These are phyloP conservation scores for Xerocomus minutiporus DNA, from an alignment of 1,284 basidiomycete species.

Conservation along the genomic window DNA sequence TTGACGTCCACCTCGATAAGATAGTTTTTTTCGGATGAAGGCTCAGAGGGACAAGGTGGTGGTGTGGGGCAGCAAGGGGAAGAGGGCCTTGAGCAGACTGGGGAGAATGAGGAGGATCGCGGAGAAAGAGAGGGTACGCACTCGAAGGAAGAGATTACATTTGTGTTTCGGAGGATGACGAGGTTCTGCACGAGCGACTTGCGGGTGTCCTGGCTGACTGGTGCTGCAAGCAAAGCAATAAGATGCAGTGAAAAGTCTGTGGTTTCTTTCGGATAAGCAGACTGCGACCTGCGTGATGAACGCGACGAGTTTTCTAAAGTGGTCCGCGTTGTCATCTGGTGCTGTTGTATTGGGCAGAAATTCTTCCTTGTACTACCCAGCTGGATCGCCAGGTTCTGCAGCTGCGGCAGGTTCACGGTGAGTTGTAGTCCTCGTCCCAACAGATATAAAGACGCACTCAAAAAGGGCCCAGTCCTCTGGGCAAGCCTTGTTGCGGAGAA, in stretches of 20 bases:
- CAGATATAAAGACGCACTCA: slow-evolving; percentile 22
- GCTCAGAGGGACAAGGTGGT: slow-evolving; percentile 80
- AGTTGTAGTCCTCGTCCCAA: slow-evolving; percentile 61
- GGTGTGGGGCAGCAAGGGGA: slow-evolving; percentile 92
- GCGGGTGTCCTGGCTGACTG: slow-evolving; percentile 72
- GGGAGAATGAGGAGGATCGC: neutral
- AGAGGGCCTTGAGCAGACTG: slow-evolving; percentile 86
- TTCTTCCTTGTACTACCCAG: slow-evolving; percentile 84
- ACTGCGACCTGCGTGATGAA: slow-evolving; percentile 85
- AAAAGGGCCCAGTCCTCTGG: slow-evolving; percentile 24
- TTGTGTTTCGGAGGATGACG: slow-evolving; percentile 90
- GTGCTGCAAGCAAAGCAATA: slow-evolving; percentile 69
- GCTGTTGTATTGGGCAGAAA: slow-evolving; percentile 92
- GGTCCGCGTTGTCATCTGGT: slow-evolving; percentile 76
- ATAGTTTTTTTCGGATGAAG: slow-evolving; percentile 87
- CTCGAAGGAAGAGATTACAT: slow-evolving; percentile 90
- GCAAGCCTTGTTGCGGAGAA: slow-evolving; percentile 9
- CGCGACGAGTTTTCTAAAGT: slow-evolving; percentile 81
- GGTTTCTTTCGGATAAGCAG: slow-evolving; percentile 84
- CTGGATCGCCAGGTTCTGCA: slow-evolving; percentile 94
- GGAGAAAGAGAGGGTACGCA: slow-evolving; percentile 39
- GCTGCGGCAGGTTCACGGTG: slow-evolving; percentile 69
- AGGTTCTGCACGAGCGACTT: slow-evolving; percentile 84
- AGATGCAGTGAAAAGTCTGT: slow-evolving; percentile 78
- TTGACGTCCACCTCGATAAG: slow-evolving; percentile 73